A percentile compares a stretch with the other conserved stretches of the same genome.
Evolutionary conservation across 164 flowering plant genomes (phyloP).

Genomic region (Malania oleifera): DNA sequence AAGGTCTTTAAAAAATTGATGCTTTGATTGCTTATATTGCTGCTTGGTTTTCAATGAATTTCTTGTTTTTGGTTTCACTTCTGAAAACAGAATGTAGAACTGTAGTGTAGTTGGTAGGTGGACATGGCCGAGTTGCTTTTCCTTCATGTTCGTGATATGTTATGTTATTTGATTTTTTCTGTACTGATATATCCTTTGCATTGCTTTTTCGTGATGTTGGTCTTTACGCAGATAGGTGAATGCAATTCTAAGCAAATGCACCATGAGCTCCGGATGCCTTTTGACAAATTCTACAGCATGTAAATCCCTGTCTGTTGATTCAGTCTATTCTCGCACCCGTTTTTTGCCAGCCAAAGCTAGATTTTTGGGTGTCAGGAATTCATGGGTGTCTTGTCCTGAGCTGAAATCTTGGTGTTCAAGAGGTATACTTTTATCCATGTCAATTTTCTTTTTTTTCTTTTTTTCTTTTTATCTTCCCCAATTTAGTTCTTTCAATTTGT

Average conservation of each 20-base stretch:
- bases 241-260: slow-evolving; percentile 35
- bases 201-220: neutral
- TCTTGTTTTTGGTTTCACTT: too few relatives aligned
- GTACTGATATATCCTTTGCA: neutral
- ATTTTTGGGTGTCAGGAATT: slow-evolving; percentile 2
- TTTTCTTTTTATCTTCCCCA: too few relatives aligned
- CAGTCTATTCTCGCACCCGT: slow-evolving; percentile 7
- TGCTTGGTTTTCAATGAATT: too few relatives aligned
- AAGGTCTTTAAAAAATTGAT: too few relatives aligned
- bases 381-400: slow-evolving; percentile 18
- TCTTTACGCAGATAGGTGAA: slow-evolving; percentile 14
- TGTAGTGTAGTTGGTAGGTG: too few relatives aligned
- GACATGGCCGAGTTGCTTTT: too few relatives aligned
- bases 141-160: too few relatives aligned
- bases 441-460: too few relatives aligned
- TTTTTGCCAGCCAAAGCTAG: slow-evolving; percentile 1
- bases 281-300: slow-evolving; percentile 15
- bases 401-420: slow-evolving; percentile 13
- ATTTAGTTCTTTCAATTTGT: too few relatives aligned
- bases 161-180: too few relatives aligned
- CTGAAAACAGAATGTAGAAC: too few relatives aligned
- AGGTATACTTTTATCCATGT: slow-evolving; percentile 12
- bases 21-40: too few relatives aligned
- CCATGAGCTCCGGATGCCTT: slow-evolving; percentile 22
- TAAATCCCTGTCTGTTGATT: slow-evolving; percentile 11